Evolutionary conservation across 2,329 filamentous ascomycete species (phyloP).

Genomic region (Grosmannia penicillata): DNA sequence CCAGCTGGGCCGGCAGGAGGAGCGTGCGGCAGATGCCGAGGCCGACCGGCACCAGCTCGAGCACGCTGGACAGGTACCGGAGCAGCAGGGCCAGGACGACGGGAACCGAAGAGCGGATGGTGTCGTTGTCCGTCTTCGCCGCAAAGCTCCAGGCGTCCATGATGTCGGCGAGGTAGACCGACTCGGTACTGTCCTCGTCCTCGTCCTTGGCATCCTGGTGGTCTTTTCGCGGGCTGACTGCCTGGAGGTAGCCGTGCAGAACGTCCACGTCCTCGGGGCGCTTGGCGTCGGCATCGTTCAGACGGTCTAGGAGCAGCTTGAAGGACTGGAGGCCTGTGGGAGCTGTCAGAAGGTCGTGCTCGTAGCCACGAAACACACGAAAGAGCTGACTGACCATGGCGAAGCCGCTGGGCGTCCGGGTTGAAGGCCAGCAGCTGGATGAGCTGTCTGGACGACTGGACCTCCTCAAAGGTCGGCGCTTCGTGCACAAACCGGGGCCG

Average conservation of each 20-base stretch:
- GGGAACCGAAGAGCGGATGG: conserved; percentile 64
- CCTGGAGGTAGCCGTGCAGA: conserved; percentile 53
- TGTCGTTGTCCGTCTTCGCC: conserved; percentile 63
- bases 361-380: background rate
- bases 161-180: conserved; percentile 59
- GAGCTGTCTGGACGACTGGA: conserved; percentile 51
- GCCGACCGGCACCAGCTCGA: conserved; percentile 64
- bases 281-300: conserved; percentile 36
- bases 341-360: background rate
- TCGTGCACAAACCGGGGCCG: conserved; percentile 42
- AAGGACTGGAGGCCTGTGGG: conserved; percentile 48
- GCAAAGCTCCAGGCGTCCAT: conserved; percentile 84
- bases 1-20: conserved; percentile 65
- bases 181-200: conserved; percentile 37
- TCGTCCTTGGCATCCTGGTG: conserved; percentile 20
- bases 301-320: conserved; percentile 55
- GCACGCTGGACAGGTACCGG: conserved; percentile 56
- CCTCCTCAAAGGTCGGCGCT: conserved; percentile 42
- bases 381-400: conserved; percentile 37
- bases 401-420: conserved; percentile 51
- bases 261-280: conserved; percentile 38
- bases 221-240: conserved; percentile 18
- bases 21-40: conserved; percentile 68
- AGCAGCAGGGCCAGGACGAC: conserved; percentile 72
- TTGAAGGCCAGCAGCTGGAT: conserved; percentile 54